phyloP scores from a whole-genome alignment of 805 yeast genomes.

The Wickerhamomyces chambardii region DNA sequence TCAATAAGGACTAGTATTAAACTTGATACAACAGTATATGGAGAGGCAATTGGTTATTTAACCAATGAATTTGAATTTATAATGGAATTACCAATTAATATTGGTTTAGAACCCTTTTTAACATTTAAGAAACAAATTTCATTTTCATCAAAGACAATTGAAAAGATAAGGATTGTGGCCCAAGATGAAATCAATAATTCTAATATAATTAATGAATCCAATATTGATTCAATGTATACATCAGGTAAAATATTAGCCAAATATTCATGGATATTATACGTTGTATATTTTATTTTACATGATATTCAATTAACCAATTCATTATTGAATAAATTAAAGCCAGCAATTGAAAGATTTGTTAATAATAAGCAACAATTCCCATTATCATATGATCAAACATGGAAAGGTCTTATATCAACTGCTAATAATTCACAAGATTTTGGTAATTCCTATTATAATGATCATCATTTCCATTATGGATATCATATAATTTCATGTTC shows the following conservation, averaged over 20 bases:
- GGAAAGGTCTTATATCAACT: slow-evolving; percentile 72
- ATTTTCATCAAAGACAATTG: slow-evolving; percentile 21
- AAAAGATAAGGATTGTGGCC: slow-evolving; percentile 25
- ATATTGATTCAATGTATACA: slow-evolving; percentile 79
- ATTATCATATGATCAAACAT: slow-evolving; percentile 66
- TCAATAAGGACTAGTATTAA: slow-evolving; percentile 22
- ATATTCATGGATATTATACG: slow-evolving; percentile 80
- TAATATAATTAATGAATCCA: slow-evolving; percentile 36
- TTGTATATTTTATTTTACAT: slow-evolving; percentile 54
- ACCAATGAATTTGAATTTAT: slow-evolving; percentile 30
- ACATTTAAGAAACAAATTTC: slow-evolving; percentile 18
- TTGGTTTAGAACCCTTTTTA: slow-evolving; percentile 37
- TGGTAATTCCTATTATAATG: slow-evolving; percentile 65
- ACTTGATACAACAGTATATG: slow-evolving; percentile 42
- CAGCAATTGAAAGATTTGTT: slow-evolving; percentile 63
- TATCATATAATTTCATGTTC: slow-evolving; percentile 70
- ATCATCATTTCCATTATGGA: slow-evolving; percentile 73
- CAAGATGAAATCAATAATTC: slow-evolving; percentile 21
- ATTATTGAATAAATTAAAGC: slow-evolving; percentile 49
- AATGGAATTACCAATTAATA: slow-evolving; percentile 31
- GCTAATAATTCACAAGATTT: slow-evolving; percentile 57
- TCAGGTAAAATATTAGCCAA: slow-evolving; percentile 86
- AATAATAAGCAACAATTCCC: slow-evolving; percentile 64
- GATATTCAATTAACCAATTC: slow-evolving; percentile 41
- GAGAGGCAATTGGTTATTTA: slow-evolving; percentile 34